Evolutionary conservation across 2,329 filamentous ascomycete species (phyloP).

Genomic region (Ceratocystis smalleyi): DNA sequence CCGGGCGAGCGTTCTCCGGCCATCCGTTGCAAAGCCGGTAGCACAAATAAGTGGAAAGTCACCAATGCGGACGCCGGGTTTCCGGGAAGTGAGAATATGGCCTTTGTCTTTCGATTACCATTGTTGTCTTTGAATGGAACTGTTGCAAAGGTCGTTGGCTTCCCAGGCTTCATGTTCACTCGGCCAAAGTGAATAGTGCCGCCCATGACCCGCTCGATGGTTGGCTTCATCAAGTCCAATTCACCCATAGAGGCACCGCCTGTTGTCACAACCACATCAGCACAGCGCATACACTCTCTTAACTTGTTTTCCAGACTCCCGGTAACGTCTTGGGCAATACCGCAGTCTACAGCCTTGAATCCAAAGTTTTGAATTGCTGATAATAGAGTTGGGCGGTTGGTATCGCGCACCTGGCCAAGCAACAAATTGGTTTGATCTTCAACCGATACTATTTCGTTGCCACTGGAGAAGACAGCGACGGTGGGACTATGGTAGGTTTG

Average conservation of each 20-base stretch:
- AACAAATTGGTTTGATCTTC: constrained; percentile 45
- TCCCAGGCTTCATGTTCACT: constrained; percentile 95
- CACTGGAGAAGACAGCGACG: constrained; percentile 80
- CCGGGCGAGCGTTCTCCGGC: constrained; percentile 53
- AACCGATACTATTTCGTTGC: constrained; percentile 80
- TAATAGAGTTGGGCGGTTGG: constrained; percentile 76
- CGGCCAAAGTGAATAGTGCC: constrained; percentile 93
- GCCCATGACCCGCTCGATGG: constrained; percentile 75
- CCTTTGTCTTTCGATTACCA: constrained; percentile 45
- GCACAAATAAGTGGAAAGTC: constrained; percentile 83
- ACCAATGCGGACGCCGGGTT: constrained; percentile 90
- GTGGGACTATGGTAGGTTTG: constrained; percentile 60
- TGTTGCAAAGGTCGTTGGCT: constrained; percentile 92
- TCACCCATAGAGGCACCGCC: constrained; percentile 98
- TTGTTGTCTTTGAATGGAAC: constrained; percentile 42
- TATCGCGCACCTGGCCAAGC: constrained; percentile 80
- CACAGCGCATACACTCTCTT: constrained; percentile 54
- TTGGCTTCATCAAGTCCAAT: constrained; percentile 88
- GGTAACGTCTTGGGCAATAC: constrained; percentile 63
- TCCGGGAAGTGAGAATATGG: constrained; percentile 80
- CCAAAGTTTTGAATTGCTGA: constrained; percentile 60
- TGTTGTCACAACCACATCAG: constrained; percentile 77
- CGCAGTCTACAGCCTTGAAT: constrained; percentile 68
- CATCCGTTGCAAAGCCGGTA: constrained; percentile 68
- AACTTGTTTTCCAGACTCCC: constrained; percentile 62